phyloP scores from a whole-genome alignment of 371 early-diverging fungal species.

The Mortierella sp. region DNA sequence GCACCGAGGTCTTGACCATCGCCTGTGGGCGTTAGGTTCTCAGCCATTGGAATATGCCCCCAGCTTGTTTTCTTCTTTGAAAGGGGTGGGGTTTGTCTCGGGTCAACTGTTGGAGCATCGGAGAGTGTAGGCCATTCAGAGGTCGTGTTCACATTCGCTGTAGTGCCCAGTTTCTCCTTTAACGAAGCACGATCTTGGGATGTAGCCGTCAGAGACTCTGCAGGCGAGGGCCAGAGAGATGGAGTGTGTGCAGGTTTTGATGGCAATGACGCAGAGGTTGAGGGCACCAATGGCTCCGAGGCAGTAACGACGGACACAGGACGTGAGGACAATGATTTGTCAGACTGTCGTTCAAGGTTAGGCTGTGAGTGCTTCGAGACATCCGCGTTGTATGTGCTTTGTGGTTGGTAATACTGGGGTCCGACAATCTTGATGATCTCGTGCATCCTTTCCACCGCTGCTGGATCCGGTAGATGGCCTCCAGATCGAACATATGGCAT shows the following conservation, averaged over 20 bases:
- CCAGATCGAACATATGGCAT: constrained; percentile 56
- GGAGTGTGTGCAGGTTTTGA: neutral
- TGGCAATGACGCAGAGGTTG: constrained; percentile 1
- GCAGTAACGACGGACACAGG: neutral
- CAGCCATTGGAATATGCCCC: constrained; percentile 18
- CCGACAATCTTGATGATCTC: constrained; percentile 12
- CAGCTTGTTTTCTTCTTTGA: constrained; percentile 26
- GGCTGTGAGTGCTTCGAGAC: neutral
- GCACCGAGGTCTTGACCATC: neutral
- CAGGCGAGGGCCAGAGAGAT: neutral
- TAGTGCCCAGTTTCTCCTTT: neutral
- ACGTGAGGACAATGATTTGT: neutral
- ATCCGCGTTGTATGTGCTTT: neutral
- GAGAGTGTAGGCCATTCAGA: constrained; percentile 23
- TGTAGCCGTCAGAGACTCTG: neutral
- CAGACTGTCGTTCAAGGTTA: neutral
- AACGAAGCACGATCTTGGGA: neutral
- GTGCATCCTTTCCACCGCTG: constrained; percentile 14
- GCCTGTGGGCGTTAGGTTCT: neutral
- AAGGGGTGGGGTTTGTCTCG: constrained; percentile 9
- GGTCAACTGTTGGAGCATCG: neutral
- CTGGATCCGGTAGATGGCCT: constrained; percentile 34
- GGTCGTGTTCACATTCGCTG: neutral
- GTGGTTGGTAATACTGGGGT: constrained; percentile 8
- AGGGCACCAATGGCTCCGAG: neutral